Conservation (phyloP, 176 grass and related monocot species). For the Thinopyrum elongatum region DNA sequence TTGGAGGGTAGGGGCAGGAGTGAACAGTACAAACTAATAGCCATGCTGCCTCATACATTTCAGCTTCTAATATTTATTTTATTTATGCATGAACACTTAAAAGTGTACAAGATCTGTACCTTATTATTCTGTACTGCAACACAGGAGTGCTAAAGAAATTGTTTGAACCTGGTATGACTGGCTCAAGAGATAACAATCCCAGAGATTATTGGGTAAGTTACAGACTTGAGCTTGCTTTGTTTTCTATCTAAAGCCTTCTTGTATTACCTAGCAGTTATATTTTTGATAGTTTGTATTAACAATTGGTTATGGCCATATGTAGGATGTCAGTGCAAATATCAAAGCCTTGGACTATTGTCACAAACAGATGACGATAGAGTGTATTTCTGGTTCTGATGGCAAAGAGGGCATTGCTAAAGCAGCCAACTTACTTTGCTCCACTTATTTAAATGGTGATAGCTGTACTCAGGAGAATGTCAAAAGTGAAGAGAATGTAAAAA, state of each 20-base stretch:
- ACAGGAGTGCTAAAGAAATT: conserved; percentile 82
- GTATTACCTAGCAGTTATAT: neutral
- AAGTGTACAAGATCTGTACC: neutral
- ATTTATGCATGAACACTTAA: neutral
- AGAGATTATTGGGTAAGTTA: conserved; percentile 48
- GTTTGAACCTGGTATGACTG: conserved; percentile 43
- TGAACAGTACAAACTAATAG: neutral
- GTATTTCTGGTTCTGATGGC: conserved; percentile 77
- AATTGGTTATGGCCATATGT: conserved; percentile 33
- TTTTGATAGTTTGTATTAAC: conserved; percentile 21
- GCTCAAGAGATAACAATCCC: conserved; percentile 28
- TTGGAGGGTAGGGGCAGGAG: neutral
- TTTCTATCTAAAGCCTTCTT: neutral
- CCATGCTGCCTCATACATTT: neutral
- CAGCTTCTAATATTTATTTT: conserved; percentile 25
- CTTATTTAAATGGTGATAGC: conserved; percentile 40
- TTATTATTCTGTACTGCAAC: conserved; percentile 16
- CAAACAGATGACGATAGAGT: conserved; percentile 59
- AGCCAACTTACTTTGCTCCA: conserved; percentile 73
- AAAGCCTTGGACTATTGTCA: conserved; percentile 31
- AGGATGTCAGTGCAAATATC: conserved; percentile 54
- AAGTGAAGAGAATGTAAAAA: conserved; percentile 19
- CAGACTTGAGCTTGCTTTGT: conserved; percentile 15
- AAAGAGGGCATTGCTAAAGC: conserved; percentile 88
- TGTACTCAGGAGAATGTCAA: conserved; percentile 20